phyloP scores from a whole-genome alignment of 164 flowering plant genomes.

The Macadamia tetraphylla region DNA sequence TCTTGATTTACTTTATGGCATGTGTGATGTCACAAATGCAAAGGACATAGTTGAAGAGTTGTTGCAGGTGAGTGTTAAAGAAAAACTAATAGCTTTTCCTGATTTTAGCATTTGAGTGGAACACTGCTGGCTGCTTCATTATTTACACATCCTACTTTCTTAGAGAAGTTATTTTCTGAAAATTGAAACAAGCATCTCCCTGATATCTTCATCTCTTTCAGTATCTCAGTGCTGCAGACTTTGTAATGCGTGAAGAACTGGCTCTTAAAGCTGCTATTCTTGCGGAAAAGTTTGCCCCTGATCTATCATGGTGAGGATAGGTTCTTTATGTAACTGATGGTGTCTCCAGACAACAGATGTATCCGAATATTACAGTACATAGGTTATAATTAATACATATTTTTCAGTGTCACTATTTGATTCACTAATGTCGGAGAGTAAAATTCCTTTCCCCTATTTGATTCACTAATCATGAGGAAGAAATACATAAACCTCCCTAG shows the following conservation, averaged over 20 bases:
- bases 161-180: not conserved
- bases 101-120: not conserved
- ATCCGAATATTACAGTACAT: not conserved
- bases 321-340: conserved; percentile 2
- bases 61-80: conserved; percentile 61
- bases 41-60: conserved; percentile 99
- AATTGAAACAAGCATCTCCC: conserved; percentile 4
- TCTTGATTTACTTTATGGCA: conserved; percentile 97
- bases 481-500: too few species aligned
- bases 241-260: conserved; percentile 98
- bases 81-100: not conserved
- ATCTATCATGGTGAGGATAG: conserved; percentile 70
- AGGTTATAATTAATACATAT: too few species aligned
- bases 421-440: too few species aligned
- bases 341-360: not conserved
- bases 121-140: not conserved
- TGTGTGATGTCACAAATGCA: conserved; percentile 99
- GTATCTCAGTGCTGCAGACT: conserved; percentile 97
- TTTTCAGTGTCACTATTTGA: too few species aligned
- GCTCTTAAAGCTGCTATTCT: conserved; percentile 98
- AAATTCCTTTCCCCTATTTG: too few species aligned
- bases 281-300: conserved; percentile 99
- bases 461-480: too few species aligned
- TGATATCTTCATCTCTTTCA: conserved; percentile 24
- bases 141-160: not conserved